These are phyloP conservation scores for Aspergillus neoniger DNA, from an alignment of 2,329 filamentous ascomycete species.

Conservation along the genomic window DNA sequence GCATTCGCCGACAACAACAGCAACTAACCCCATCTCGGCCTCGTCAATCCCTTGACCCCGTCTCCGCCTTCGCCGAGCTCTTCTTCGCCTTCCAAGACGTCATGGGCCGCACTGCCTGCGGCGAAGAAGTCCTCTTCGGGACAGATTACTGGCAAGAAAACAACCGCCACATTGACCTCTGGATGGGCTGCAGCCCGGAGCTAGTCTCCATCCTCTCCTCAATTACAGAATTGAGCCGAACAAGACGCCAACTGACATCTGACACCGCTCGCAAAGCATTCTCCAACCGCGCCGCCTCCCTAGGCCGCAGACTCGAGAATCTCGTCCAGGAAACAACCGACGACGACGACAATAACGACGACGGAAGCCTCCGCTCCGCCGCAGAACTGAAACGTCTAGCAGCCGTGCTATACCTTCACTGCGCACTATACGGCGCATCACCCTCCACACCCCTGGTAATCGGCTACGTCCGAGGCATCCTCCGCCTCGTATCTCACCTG, in stretches of 20 bases:
- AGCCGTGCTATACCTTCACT: conserved; percentile 50
- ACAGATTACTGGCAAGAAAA: conserved; percentile 50
- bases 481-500: conserved; percentile 37
- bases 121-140: conserved; percentile 50
- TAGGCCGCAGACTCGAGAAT: conserved; percentile 37
- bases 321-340: conserved; percentile 35
- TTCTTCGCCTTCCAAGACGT: conserved; percentile 57
- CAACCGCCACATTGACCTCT: conserved; percentile 44
- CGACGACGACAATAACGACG: conserved; percentile 33
- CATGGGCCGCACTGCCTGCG: conserved; percentile 54
- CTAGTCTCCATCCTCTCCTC: conserved; percentile 50
- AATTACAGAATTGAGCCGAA: conserved; percentile 50
- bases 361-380: conserved; percentile 37
- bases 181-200: conserved; percentile 54
- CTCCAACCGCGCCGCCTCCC: conserved; percentile 34
- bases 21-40: conserved; percentile 3
- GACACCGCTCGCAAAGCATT: conserved; percentile 30
- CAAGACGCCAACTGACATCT: conserved; percentile 30
- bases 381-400: conserved; percentile 50
- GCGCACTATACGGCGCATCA: conserved; percentile 46
- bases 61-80: conserved; percentile 45
- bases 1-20: conserved; percentile 36
- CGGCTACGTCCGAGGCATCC: conserved; percentile 36
- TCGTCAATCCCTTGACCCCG: conserved; percentile 22
- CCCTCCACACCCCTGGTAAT: conserved; percentile 43